Evolutionary conservation across 2,329 filamentous ascomycete species (phyloP).

Genomic region (Thelonectria rubi): DNA sequence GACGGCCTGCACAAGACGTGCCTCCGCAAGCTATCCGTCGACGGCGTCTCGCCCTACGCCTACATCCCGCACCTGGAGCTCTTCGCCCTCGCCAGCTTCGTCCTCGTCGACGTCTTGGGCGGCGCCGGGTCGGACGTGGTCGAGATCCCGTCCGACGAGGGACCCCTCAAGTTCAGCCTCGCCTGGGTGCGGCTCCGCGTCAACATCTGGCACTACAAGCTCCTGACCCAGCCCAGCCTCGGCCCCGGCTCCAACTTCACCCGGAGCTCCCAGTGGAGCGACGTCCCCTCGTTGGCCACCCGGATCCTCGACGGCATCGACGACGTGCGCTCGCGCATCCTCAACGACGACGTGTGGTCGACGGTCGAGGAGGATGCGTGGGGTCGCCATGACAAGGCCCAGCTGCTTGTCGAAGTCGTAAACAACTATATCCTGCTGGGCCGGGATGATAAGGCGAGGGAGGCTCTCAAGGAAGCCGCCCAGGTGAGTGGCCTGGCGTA

Average conservation of each 20-base stretch:
- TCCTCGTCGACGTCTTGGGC: slow-evolving; percentile 50
- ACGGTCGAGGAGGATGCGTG: slow-evolving; percentile 47
- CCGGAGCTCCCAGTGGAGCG: slow-evolving; percentile 66
- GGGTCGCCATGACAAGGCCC: slow-evolving; percentile 63
- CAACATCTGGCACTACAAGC: slow-evolving; percentile 74
- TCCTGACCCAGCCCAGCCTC: slow-evolving; percentile 65
- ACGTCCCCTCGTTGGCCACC: slow-evolving; percentile 65
- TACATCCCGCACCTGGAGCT: slow-evolving; percentile 86
- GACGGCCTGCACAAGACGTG: slow-evolving; percentile 63
- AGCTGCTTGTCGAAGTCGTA: slow-evolving; percentile 83
- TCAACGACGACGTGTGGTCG: slow-evolving; percentile 51
- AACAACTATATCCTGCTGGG: slow-evolving; percentile 87
- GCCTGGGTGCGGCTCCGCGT: slow-evolving; percentile 75
- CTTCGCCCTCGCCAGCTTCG: slow-evolving; percentile 74
- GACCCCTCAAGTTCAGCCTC: slow-evolving; percentile 56
- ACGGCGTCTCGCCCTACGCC: slow-evolving; percentile 87
- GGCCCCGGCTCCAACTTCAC: slow-evolving; percentile 64
- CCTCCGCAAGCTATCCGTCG: slow-evolving; percentile 75
- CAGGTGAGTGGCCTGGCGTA: slow-evolving; percentile 77
- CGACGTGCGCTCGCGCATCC: slow-evolving; percentile 52
- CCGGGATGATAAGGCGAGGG: slow-evolving; percentile 76
- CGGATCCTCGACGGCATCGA: slow-evolving; percentile 55
- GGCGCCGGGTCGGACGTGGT: slow-evolving; percentile 38
- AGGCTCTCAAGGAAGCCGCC: slow-evolving; percentile 75
- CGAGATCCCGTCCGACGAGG: slow-evolving; percentile 37